A percentile compares a stretch with the other conserved stretches of the same genome.
Conservation (phyloP, 352 stramenopile genomes). For the Chrysophaeum taylorii region DNA sequence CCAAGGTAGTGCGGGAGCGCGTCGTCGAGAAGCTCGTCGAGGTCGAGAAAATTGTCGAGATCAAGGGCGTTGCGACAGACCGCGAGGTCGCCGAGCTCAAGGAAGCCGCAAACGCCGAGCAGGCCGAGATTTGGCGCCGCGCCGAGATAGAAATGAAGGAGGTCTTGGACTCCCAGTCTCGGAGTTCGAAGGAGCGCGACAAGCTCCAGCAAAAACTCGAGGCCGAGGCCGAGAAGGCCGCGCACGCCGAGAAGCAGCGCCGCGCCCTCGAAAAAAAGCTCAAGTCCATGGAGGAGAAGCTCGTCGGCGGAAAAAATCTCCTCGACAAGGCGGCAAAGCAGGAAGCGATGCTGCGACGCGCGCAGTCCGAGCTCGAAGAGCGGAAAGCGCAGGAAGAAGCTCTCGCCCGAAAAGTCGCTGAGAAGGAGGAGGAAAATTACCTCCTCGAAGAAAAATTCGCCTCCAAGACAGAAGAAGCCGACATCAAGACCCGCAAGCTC, state of each 20-base stretch:
- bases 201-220: conserved; percentile 14
- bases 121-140: neutral
- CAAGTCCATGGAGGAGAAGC: conserved; percentile 15
- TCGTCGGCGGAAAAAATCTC: conserved; percentile 82
- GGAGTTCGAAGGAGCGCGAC: neutral
- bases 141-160: conserved; percentile 18
- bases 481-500: conserved; percentile 85
- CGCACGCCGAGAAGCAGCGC: conserved; percentile 21
- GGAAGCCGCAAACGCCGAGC: neutral
- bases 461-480: conserved; percentile 67
- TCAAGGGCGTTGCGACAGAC: conserved; percentile 35
- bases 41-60: conserved; percentile 75
- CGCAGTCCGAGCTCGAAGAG: conserved; percentile 74
- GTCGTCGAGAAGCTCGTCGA: conserved; percentile 87
- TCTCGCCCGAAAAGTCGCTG: neutral
- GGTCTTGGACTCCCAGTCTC: conserved; percentile 17
- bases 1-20: conserved; percentile 41
- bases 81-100: conserved; percentile 16
- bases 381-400: conserved; percentile 52
- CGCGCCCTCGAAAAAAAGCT: conserved; percentile 4
- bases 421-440: neutral
- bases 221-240: conserved; percentile 13
- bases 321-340: conserved; percentile 85
- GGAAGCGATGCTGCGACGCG: conserved; percentile 71
- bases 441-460: conserved; percentile 40